Conservation (phyloP, 345 rosid genomes). For the Garcia nutans region DNA sequence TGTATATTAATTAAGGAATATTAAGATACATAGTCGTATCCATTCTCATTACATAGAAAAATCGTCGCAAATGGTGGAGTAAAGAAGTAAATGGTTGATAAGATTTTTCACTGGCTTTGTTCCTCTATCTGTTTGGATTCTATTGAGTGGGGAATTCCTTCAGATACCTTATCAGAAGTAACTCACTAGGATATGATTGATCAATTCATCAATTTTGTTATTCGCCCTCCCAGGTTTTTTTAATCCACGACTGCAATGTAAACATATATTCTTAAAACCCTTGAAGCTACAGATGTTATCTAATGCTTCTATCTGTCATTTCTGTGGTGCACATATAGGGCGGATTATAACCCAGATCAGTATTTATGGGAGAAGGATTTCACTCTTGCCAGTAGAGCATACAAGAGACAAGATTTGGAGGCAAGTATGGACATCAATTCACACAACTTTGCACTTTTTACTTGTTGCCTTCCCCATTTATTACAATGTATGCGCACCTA, state of each 20-base stretch:
- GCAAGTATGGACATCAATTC: slow-evolving; percentile 28
- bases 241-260: not conserved
- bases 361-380: slow-evolving; percentile 39
- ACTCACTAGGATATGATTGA: slow-evolving; percentile 55
- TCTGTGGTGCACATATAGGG: slow-evolving; percentile 18
- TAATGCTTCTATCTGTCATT: not conserved
- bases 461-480: not conserved
- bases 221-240: slow-evolving; percentile 99
- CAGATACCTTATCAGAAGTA: slow-evolving; percentile 11
- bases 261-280: not conserved
- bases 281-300: not conserved
- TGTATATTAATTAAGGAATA: not conserved
- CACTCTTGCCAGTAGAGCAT: slow-evolving; percentile 32
- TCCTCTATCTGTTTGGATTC: slow-evolving; percentile 1
- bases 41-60: not conserved
- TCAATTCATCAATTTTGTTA: slow-evolving; percentile 95
- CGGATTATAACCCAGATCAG: slow-evolving; percentile 36
- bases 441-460: slow-evolving; percentile 10
- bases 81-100: not conserved
- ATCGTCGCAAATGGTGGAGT: not conserved
- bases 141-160: slow-evolving; percentile 1
- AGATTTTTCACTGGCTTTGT: not conserved
- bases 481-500: not conserved
- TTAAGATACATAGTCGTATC: not conserved
- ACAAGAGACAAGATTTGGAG: slow-evolving; percentile 38